These are phyloP conservation scores for Mucor velutinosus DNA, from an alignment of 371 early-diverging fungal species.

Conservation along the genomic window DNA sequence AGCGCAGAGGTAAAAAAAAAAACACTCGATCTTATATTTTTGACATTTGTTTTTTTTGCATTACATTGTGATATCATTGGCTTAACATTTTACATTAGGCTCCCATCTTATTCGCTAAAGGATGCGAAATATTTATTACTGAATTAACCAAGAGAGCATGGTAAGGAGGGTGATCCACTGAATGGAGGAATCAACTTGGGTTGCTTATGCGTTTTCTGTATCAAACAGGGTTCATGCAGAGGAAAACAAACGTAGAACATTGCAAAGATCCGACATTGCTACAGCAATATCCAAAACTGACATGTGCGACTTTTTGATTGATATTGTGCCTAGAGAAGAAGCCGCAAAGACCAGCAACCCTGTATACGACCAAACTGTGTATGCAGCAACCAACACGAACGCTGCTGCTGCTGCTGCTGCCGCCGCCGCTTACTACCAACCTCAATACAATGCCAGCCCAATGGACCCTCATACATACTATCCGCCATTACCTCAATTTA, in stretches of 20 bases:
- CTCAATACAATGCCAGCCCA: conserved; percentile 24
- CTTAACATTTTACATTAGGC: conserved; percentile 53
- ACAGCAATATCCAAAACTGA: conserved; percentile 94
- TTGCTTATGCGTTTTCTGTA: not conserved
- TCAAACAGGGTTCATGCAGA: conserved; percentile 91
- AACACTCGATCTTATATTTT: not conserved
- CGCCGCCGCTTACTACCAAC: conserved; percentile 21
- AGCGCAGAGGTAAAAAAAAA: conserved; percentile 34
- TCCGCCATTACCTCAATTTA: conserved; percentile 16
- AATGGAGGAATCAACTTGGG: not conserved
- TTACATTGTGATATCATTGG: conserved; percentile 17
- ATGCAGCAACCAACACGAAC: conserved; percentile 13
- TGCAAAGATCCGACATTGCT: conserved; percentile 96
- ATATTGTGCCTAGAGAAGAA: conserved; percentile 96
- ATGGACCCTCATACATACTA: conserved; percentile 19
- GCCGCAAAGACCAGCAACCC: conserved; percentile 26
- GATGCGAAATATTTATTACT: conserved; percentile 97
- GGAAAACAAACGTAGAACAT: conserved; percentile 97
- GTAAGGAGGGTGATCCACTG: conserved; percentile 27
- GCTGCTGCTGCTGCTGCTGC: conserved; percentile 18
- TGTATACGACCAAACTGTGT: conserved; percentile 34
- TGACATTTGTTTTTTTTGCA: conserved; percentile 4
- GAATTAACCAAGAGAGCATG: conserved; percentile 97
- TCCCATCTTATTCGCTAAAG: conserved; percentile 96
- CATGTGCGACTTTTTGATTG: conserved; percentile 98